phyloP scores from a whole-genome alignment of 305 asterid species.

The Fraxinus nigra region DNA sequence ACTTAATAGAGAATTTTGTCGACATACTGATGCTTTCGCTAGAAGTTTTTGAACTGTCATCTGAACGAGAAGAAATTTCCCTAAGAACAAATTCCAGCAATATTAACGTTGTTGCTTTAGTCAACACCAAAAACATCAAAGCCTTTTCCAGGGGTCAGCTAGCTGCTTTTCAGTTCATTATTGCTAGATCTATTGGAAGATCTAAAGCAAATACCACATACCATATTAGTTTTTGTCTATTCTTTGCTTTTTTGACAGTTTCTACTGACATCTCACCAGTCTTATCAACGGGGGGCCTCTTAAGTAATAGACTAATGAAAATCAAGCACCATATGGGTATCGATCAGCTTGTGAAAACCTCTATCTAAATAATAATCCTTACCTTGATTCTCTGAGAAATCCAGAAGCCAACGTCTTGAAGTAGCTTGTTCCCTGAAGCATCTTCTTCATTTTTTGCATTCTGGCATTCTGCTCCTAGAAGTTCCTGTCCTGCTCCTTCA shows the following conservation, averaged over 20 bases:
- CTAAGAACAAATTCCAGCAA: background rate
- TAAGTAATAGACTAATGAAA: background rate
- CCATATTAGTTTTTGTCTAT: background rate
- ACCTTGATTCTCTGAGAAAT: conserved; percentile 68
- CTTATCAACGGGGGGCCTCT: background rate
- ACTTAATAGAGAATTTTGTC: background rate
- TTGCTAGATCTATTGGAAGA: background rate
- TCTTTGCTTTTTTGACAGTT: background rate
- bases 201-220: background rate
- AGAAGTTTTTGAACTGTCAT: background rate
- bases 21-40: background rate
- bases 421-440: conserved; percentile 70
- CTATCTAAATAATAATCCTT: conserved; percentile 10
- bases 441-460: conserved; percentile 48
- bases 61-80: background rate
- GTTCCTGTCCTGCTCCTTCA: conserved; percentile 85
- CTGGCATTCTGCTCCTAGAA: conserved; percentile 38
- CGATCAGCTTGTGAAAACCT: background rate
- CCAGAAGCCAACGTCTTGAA: conserved; percentile 78
- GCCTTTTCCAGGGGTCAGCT: background rate
- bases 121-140: background rate
- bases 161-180: background rate
- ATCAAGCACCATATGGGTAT: background rate
- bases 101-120: background rate
- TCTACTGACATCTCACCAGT: background rate